phyloP scores from a whole-genome alignment of 306 rosid genomes.

The Castanospermum australe region DNA sequence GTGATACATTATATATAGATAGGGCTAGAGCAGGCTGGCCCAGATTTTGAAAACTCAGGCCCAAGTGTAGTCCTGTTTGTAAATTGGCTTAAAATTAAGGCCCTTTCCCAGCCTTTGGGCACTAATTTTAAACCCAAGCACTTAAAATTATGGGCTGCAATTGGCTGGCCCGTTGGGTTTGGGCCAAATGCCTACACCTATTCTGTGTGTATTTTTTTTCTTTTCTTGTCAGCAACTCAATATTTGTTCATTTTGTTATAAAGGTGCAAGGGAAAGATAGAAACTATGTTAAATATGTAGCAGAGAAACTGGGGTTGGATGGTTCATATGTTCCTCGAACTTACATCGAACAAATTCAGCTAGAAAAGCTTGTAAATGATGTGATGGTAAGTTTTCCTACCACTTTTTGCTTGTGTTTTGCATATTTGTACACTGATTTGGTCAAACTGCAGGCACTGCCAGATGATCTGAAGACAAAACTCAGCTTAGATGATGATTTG shows the following conservation, averaged over 20 bases:
- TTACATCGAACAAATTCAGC: constrained; percentile 97
- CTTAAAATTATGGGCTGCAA: constrained; percentile 2
- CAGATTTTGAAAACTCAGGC: neutral
- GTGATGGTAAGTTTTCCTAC: constrained; percentile 67
- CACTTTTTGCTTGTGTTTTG: constrained; percentile 22
- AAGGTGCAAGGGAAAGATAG: constrained; percentile 99
- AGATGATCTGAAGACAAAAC: constrained; percentile 86
- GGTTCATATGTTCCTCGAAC: constrained; percentile 95
- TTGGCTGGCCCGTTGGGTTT: constrained; percentile 1
- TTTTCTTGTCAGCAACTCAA: constrained; percentile 7
- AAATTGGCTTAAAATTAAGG: neutral
- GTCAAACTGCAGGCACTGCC: constrained; percentile 82
- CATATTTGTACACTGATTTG: constrained; percentile 33
- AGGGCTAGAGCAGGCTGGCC: neutral
- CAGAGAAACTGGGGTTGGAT: constrained; percentile 78
- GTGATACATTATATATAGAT: neutral
- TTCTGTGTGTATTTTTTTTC: constrained; percentile 15
- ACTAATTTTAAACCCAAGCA: neutral
- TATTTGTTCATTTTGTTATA: constrained; percentile 32
- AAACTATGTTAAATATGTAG: constrained; percentile 58
- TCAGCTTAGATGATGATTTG: constrained; percentile 82
- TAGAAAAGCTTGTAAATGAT: constrained; percentile 95
- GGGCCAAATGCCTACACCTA: neutral
- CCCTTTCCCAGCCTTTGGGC: neutral
- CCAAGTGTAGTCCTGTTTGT: neutral